A percentile compares a stretch with the other conserved stretches of the same genome.
Conservation (phyloP, 306 rosid species). For the Hippophae rhamnoides region DNA sequence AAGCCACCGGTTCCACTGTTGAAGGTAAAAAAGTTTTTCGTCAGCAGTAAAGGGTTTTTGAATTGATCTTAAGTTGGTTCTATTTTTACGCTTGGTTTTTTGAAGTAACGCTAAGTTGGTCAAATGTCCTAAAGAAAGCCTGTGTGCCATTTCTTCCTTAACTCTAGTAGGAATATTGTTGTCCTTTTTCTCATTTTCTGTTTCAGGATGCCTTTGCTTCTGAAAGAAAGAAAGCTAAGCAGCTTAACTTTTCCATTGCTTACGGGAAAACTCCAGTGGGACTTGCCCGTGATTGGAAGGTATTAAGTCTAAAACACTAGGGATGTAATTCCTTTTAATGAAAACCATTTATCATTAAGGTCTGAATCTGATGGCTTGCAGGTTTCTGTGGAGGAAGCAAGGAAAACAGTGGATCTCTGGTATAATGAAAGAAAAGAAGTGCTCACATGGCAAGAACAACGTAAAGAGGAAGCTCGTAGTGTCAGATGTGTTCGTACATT, state of each 20-base stretch:
- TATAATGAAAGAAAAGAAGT: slow-evolving; percentile 87
- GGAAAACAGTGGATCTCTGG: slow-evolving; percentile 79
- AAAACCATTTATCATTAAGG: not conserved
- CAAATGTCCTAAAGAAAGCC: too few species aligned
- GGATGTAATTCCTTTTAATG: not conserved
- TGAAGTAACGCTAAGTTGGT: too few species aligned
- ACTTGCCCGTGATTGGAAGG: slow-evolving; percentile 93
- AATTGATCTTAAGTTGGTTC: too few species aligned
- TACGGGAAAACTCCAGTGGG: slow-evolving; percentile 95
- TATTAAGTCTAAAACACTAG: slow-evolving; percentile 19
- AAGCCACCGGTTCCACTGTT: slow-evolving; percentile 91
- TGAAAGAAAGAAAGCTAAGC: slow-evolving; percentile 93
- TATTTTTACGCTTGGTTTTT: too few species aligned
- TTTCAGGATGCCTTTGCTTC: slow-evolving; percentile 77
- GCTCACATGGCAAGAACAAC: slow-evolving; percentile 59
- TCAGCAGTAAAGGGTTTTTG: not conserved
- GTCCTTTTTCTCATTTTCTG: not conserved
- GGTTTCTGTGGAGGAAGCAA: slow-evolving; percentile 90
- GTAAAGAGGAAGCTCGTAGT: slow-evolving; percentile 59
- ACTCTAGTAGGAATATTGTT: too few species aligned
- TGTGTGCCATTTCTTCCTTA: too few species aligned
- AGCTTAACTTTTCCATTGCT: slow-evolving; percentile 96
- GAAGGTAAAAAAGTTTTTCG: slow-evolving; percentile 41
- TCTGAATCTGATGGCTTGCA: slow-evolving; percentile 26
- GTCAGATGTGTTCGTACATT: slow-evolving; percentile 53